Evolutionary conservation across 371 early-diverging fungal genomes (phyloP).

Genomic region (Mucor plumbeus): DNA sequence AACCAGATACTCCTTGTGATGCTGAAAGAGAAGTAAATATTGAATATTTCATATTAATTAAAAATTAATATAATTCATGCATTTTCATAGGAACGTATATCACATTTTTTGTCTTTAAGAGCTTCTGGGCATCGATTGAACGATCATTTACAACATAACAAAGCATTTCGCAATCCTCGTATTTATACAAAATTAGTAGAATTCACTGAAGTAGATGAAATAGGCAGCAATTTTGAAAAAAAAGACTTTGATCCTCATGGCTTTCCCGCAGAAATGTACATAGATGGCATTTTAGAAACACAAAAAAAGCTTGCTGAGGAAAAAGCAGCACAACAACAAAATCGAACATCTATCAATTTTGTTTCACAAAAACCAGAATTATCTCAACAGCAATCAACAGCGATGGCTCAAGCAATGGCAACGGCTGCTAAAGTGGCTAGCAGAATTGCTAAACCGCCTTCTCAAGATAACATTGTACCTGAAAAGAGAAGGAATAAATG

Average conservation of each 20-base stretch:
- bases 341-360: conserved; percentile 36
- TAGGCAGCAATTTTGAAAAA: conserved; percentile 67
- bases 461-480: neutral
- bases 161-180: conserved; percentile 80
- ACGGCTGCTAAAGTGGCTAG: conserved; percentile 48
- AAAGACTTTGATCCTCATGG: conserved; percentile 64
- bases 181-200: conserved; percentile 82
- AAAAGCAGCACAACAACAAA: conserved; percentile 40
- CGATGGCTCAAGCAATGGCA: conserved; percentile 49
- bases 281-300: conserved; percentile 57
- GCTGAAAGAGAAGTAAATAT: conserved; percentile 52
- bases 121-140: conserved; percentile 65
- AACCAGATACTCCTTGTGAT: conserved; percentile 53
- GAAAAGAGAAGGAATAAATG: conserved; percentile 25
- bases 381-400: conserved; percentile 30
- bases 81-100: conserved; percentile 62
- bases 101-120: conserved; percentile 62
- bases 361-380: conserved; percentile 20
- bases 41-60: neutral
- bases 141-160: conserved; percentile 69
- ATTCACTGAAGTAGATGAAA: conserved; percentile 73
- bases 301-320: conserved; percentile 51
- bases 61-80: neutral
- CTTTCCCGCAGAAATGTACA: conserved; percentile 51
- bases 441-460: conserved; percentile 37